Conservation (phyloP, 2,329 filamentous ascomycete species). For the Penicillium sp. region DNA sequence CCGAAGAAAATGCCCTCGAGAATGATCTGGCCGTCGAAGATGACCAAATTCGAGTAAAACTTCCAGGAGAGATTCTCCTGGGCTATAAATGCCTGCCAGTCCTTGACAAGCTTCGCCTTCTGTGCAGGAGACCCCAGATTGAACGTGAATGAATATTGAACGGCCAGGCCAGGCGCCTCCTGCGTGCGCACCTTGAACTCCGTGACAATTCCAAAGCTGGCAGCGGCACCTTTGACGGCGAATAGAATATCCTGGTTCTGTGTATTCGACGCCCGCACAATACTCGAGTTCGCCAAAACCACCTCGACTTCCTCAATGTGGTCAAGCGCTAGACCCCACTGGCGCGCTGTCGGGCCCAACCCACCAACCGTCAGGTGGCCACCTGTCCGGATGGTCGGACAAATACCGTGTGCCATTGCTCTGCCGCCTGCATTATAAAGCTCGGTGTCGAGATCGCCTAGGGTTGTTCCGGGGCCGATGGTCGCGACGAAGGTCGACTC, state of each 20-base stretch:
- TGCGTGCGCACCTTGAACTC: slow-evolving; percentile 38
- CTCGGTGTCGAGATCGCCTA: not conserved
- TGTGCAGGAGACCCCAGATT: slow-evolving; percentile 48
- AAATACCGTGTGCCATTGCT: not conserved
- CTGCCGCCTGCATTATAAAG: not conserved
- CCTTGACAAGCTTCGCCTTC: slow-evolving; percentile 50
- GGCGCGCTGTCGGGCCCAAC: slow-evolving; percentile 40
- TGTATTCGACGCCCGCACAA: slow-evolving; percentile 28
- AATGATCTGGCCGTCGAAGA: slow-evolving; percentile 53
- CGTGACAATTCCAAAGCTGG: slow-evolving; percentile 39
- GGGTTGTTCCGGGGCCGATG: not conserved
- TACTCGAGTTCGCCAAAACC: slow-evolving; percentile 41
- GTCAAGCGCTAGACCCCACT: slow-evolving; percentile 52
- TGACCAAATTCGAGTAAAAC: slow-evolving; percentile 56
- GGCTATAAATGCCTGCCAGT: slow-evolving; percentile 58
- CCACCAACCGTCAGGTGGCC: slow-evolving; percentile 37
- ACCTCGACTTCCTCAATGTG: slow-evolving; percentile 48
- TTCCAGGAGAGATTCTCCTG: slow-evolving; percentile 57
- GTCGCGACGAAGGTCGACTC: not conserved
- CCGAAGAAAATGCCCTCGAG: slow-evolving; percentile 64
- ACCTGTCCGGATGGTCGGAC: slow-evolving; percentile 10
- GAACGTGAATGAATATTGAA: slow-evolving; percentile 58
- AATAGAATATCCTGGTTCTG: slow-evolving; percentile 34
- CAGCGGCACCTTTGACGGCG: slow-evolving; percentile 34
- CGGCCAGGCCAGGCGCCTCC: slow-evolving; percentile 40